Percentiles rank a stretch among this genome's conserved stretches.
phyloP scores from a whole-genome alignment of 257 asterid species.

The Paraleonurus japonicus region DNA sequence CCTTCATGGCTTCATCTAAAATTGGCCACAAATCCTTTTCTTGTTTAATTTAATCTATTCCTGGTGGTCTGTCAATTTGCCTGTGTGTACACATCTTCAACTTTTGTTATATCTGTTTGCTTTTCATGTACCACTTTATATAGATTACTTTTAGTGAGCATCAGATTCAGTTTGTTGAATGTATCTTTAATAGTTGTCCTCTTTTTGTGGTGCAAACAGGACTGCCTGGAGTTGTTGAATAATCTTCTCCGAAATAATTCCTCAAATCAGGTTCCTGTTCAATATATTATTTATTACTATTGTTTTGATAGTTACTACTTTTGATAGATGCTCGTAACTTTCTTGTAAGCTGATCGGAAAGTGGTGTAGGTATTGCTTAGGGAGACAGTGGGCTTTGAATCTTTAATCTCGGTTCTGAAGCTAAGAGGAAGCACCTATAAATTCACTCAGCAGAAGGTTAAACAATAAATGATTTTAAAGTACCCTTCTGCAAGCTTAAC shows the following conservation, averaged over 20 bases:
- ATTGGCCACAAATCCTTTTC: not conserved
- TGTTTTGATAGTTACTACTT: constrained; percentile 2
- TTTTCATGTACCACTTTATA: not conserved
- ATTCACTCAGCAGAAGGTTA: constrained; percentile 96
- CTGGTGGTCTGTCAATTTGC: not conserved
- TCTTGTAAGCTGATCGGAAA: constrained; percentile 27
- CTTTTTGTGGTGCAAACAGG: constrained; percentile 56
- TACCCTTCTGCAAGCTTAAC: constrained; percentile 15
- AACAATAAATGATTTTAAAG: constrained; percentile 22
- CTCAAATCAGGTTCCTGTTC: constrained; percentile 78
- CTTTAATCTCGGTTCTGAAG: constrained; percentile 68
- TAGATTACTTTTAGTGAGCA: not conserved
- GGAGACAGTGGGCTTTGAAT: constrained; percentile 92
- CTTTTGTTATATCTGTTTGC: constrained; percentile 1
- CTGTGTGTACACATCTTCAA: not conserved
- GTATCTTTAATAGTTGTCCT: constrained; percentile 12
- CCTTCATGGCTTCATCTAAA: constrained; percentile 2
- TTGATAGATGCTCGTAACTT: constrained; percentile 14
- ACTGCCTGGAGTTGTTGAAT: constrained; percentile 84
- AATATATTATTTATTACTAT: not conserved
- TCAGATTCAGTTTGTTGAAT: constrained; percentile 12
- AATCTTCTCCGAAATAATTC: constrained; percentile 81
- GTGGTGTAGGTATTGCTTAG: constrained; percentile 73
- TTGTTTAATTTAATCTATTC: not conserved
- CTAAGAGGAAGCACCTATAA: constrained; percentile 85